Evolutionary conservation across 2,329 filamentous ascomycete species (phyloP).

Genomic region (Biscogniauxia mediterranea): DNA sequence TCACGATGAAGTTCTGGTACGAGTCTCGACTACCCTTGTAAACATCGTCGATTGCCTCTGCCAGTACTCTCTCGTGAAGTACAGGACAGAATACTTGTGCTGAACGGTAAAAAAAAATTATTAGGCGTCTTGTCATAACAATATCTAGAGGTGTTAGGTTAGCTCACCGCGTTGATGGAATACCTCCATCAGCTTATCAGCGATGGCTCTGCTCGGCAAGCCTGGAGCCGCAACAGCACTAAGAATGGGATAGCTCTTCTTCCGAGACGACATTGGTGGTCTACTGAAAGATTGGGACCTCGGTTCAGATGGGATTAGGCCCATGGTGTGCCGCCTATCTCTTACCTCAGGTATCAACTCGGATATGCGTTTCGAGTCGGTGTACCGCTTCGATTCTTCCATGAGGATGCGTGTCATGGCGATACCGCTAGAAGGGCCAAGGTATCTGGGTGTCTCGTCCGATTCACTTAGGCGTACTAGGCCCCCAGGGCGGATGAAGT

Average conservation of each 20-base stretch:
- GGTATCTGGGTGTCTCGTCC: slow-evolving; percentile 82
- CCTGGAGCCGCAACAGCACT: slow-evolving; percentile 77
- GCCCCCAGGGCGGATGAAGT: slow-evolving; percentile 83
- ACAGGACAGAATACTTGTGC: slow-evolving; percentile 86
- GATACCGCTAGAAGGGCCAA: slow-evolving; percentile 93
- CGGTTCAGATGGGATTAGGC: slow-evolving; percentile 32
- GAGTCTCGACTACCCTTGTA: slow-evolving; percentile 73
- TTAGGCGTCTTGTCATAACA: slow-evolving; percentile 20
- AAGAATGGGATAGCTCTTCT: slow-evolving; percentile 87
- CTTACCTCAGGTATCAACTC: slow-evolving; percentile 80
- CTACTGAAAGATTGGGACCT: slow-evolving; percentile 65
- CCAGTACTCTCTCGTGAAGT: slow-evolving; percentile 79
- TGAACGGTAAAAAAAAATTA: slow-evolving; percentile 33
- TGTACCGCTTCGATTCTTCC: slow-evolving; percentile 93
- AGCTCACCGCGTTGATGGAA: slow-evolving; percentile 76
- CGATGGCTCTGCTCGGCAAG: slow-evolving; percentile 71
- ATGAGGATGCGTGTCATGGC: slow-evolving; percentile 93
- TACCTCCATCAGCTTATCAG: slow-evolving; percentile 76
- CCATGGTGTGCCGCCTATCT: slow-evolving; percentile 46
- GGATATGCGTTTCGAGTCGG: slow-evolving; percentile 85
- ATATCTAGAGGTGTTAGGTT: slow-evolving; percentile 8
- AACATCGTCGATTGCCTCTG: slow-evolving; percentile 74
- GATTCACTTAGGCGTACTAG: slow-evolving; percentile 81
- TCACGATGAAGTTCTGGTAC: slow-evolving; percentile 83
- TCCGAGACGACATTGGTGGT: slow-evolving; percentile 55